Base-by-base conservation (phyloP, 305 asterid species). In the Galium porrigens region DNA sequence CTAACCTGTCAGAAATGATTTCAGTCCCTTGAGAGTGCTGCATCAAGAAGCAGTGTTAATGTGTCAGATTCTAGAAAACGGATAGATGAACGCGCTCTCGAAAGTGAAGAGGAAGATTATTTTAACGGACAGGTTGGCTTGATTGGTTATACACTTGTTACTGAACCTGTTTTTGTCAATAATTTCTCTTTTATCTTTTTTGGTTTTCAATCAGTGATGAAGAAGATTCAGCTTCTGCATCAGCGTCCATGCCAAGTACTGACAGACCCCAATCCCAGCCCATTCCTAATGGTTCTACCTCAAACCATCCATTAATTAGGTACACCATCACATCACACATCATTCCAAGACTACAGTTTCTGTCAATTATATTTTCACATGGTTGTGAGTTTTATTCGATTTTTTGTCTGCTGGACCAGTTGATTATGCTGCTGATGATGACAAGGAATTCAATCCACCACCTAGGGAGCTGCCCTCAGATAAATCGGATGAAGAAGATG, bases 81-180 rank as follows among this genome's bases (percentile, higher is more conserved):
- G 57, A 77, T 81, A 61, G 96, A 89, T 30, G 97, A 86, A 69
- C 97, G 96, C 30, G 94, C 92, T 73, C 81, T 89, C 72, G 95
- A 89, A 80, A 94, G 86, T 74, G 99, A 92, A 66, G 99, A 94
- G 84, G 99, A 94, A 75, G 91, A 83, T 29, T 87, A 94, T n/a
- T n/a, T n/a, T n/a, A n/a, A n/a, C n/a, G 76, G 99, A 85, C 74
- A 94, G 99, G 99, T 94, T 46, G 71, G 15, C 52, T 63, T 67
- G 27, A 48, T 79, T 64, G 39, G 56, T 49, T 68, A 10, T 71
- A 17, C 59, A 53, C 14, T 15, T 18, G 27, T 30, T 49, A 68
- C 14, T 62, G 53, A 33, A 33, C 44, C 25, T 25, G 42, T 29
- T 46, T 49, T 63, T 44, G 65, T 18, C 27, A 48, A 66, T 64